Base-by-base conservation (phyloP, 305 asterid species). In the Fraxinus albicans region DNA sequence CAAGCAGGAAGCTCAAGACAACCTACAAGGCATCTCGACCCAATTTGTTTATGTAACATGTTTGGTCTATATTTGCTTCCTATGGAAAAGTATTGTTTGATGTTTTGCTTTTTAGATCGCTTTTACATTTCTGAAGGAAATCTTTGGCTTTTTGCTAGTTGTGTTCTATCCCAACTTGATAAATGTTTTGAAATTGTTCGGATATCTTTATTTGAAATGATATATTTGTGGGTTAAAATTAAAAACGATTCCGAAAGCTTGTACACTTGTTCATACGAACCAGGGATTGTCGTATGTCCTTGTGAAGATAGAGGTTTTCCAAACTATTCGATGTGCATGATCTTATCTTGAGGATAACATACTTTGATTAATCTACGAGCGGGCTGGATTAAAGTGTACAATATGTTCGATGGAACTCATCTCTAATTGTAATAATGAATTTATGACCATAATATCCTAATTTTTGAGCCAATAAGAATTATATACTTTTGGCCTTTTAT, bases 11-110 rank as follows among this genome's bases (percentile, higher is more conserved):
- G 88, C 91, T 90, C 76, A 90, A 86, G 88, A 89, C 90, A 2
- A 87, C 92, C 9, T 90, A 85, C 86, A 90, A 90, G 87, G 94
- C 94, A 29, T 38, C 92, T 23, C 88, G 86, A 83, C 92, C 92
- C 85, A 90, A 90, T 86, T 85, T 90, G 84, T 90, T 90, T 78
- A 82, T 88, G 90, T 90, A 88, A 72, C 77, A 65, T 44, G 50
- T 80, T n/a, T 67, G 86, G 72, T 73, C 10, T 70, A 17, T 29
- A 7, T 0, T 29, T 70, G 21, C 76, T 12, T 70, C 19, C 1
- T 13, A 72, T 70, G 76, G 42, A 33, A 33, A 70, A 70, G 76
- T 70, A 31, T 33, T 13, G 76, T 33, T 13, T 15, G 12, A 70
- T 15, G 44, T 72, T 72, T 6, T 23, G 44, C 12, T 72, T 72